Evolutionary conservation across 2,329 filamentous ascomycete species (phyloP), one percentile per base, ranked within the genome.

Genomic region (Colletotrichum graminicola): DNA sequence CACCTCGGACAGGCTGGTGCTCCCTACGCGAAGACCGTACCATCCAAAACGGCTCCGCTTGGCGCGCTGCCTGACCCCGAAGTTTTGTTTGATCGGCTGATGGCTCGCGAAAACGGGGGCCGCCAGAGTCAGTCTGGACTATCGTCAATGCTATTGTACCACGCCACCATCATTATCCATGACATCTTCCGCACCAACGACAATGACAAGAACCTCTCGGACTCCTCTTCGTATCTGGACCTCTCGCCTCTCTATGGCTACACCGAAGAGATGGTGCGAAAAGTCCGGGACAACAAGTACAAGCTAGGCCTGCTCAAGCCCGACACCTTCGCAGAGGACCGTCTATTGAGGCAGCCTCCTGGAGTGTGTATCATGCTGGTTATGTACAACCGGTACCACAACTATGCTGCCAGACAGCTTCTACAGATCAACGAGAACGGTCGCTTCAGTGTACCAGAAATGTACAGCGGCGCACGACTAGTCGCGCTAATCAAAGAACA

Each of bases 141-240:
- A 52, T 94, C 92, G 0, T 91, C 90, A 75, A 89, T 94, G 81
- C 82, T 95, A 18, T 93, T 93, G 79, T 94, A 94, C 74, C 83
- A 93, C 55, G 93, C 92, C 0, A 89, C 91, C 11, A 91, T 95
- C 76, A 89, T 90, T 61, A 81, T 81, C 16, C 80, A 81, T 26
- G 85, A 55, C 7, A 14, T 18, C 41, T 45, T 39, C 60, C 75
- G 78, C 82, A 78, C 77, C 43, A 71, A 80, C 74, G 74, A 80
- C 76, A 70, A 75, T 66, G 34, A 79, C 29, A 75, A 72, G 32
- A 77, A 76, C 3, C 77, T 74, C 26, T 75, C 74, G 0, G 75
- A 82, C 23, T 80, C 76, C 0, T 84, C 83, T 0, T 85, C 84
- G 0, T 86, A 85, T 62, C 78, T 85, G 8, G 84, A 86, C 67